A percentile compares a stretch with the other conserved stretches of the same genome.
Conservation (phyloP, 352 stramenopile genomes). For the Pythium inflatum region DNA sequence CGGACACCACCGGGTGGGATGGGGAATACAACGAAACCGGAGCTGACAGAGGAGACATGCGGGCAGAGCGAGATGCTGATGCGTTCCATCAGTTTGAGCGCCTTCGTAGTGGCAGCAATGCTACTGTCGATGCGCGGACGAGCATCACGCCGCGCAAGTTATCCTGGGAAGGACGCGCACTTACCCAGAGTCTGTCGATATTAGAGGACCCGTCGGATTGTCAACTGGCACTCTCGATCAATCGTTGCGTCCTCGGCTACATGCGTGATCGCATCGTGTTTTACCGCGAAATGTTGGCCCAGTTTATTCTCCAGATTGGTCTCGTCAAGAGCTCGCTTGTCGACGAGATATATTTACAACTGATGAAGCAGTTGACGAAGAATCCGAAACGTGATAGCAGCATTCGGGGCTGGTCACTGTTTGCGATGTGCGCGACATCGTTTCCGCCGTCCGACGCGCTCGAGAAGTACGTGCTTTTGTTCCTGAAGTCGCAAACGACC, state of each 20-base stretch:
- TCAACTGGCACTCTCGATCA: conserved; percentile 84
- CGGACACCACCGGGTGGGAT: conserved; percentile 54
- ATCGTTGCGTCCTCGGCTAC: conserved; percentile 93
- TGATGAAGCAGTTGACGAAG: conserved; percentile 94
- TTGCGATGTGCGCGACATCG: conserved; percentile 92
- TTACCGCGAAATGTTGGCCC: conserved; percentile 93
- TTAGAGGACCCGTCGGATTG: conserved; percentile 48
- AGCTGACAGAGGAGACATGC: conserved; percentile 6
- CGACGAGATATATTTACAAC: conserved; percentile 94
- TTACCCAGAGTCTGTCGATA: conserved; percentile 64
- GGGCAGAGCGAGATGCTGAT: conserved; percentile 46
- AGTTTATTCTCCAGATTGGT: conserved; percentile 93
- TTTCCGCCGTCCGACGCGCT: conserved; percentile 90
- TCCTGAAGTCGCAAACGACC: conserved; percentile 81
- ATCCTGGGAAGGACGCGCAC: conserved; percentile 65
- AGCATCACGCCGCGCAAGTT: conserved; percentile 51
- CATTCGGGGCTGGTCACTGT: conserved; percentile 91
- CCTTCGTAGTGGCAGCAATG: conserved; percentile 56
- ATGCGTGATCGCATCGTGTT: conserved; percentile 94
- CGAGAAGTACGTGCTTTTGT: conserved; percentile 91
- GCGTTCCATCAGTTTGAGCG: conserved; percentile 77
- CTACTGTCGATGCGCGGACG: conserved; percentile 36
- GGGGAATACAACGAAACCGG: conserved; percentile 26
- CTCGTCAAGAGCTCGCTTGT: conserved; percentile 84
- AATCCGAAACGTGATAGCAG: conserved; percentile 92